Base-by-base conservation (phyloP, 176 grass and related monocot species). In the Avena insularis region DNA sequence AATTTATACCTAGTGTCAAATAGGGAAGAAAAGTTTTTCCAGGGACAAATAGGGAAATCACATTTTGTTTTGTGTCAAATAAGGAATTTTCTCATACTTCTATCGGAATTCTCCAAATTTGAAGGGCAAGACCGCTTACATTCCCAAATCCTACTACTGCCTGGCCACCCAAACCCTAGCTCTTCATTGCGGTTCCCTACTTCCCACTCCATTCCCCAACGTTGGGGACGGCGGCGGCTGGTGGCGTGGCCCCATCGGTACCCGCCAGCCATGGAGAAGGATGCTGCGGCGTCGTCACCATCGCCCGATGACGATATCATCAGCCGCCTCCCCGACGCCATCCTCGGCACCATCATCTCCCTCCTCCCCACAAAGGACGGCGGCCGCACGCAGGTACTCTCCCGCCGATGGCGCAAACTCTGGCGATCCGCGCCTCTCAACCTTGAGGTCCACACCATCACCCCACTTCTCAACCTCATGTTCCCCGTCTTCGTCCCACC, bases 321-420 rank as follows among this genome's bases (percentile, higher is more conserved):
- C 20, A 72, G 68, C 68, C 19, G 20, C 40, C 70, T 72, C 20
- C 20, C 70, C 20, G 40, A 72, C 1, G 70, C 20, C 70, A 45
- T 72, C 43, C 70, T 72, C 40, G 19, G 10, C 70, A 8, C 40
- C 40, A 13, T 72, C 70, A 72, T 72, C 20, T 72, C 70, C 40
- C 71, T 73, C 43, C 71, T 73, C 20, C 20, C 71, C 20, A 73
- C 71, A n/a, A 73, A 73, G 71, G 43, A 73, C 0, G 71, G 71
- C 9, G 71, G 71, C 71, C 71, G 43, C 43, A 73, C 43, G 11
- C 71, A 46, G 70, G 71, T 12, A 1, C 71, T 49, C 43, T 73
- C 71, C 43, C 71, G 43, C 71, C n/a, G 71, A 14, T 73, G 71
- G 43, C 43, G 70, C 70, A 20, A n/a, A 20, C 70, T 73, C 0